Evolutionary conservation across 768 basidiomycete species (phyloP).

Genomic region (Glaciozyma antarctica): DNA sequence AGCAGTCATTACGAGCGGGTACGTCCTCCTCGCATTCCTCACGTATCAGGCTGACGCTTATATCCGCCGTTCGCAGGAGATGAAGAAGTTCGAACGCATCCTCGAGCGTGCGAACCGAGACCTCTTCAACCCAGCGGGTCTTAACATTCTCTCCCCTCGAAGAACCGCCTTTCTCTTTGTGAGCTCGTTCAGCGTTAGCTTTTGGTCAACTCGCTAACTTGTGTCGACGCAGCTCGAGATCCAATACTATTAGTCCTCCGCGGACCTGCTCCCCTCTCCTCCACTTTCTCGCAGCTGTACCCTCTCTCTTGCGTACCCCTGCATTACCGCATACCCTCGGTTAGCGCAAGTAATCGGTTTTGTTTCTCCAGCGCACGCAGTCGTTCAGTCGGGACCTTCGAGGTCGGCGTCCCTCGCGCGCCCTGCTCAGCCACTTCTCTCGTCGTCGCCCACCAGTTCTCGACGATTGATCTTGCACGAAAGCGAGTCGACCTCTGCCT

Average conservation of each 20-base stretch:
- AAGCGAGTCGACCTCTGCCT: no score
- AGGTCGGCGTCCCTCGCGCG: no score
- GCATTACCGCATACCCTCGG: background rate
- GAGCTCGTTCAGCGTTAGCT: background rate
- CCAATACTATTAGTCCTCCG: slow-evolving; percentile 22
- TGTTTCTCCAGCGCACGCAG: background rate
- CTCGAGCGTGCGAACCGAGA: slow-evolving; percentile 62
- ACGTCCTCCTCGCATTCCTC: background rate
- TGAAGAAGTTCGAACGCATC: slow-evolving; percentile 54
- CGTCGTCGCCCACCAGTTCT: no score
- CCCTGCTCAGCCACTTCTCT: no score
- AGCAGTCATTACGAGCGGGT: slow-evolving; percentile 74
- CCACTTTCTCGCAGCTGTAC: background rate
- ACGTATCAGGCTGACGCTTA: background rate
- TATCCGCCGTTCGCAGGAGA: slow-evolving; percentile 52
- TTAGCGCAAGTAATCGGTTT: background rate
- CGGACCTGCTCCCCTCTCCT: background rate
- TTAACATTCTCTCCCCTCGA: slow-evolving; percentile 78
- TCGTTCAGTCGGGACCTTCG: no score
- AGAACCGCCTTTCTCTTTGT: slow-evolving; percentile 85
- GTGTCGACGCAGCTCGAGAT: slow-evolving; percentile 20
- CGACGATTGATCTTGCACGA: no score
- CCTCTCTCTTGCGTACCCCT: background rate
- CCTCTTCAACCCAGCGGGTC: slow-evolving; percentile 72
- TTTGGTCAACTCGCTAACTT: background rate